These are phyloP conservation scores for Epichloe scottii DNA, from an alignment of 2,329 filamentous ascomycete genomes.

Conservation along the genomic window DNA sequence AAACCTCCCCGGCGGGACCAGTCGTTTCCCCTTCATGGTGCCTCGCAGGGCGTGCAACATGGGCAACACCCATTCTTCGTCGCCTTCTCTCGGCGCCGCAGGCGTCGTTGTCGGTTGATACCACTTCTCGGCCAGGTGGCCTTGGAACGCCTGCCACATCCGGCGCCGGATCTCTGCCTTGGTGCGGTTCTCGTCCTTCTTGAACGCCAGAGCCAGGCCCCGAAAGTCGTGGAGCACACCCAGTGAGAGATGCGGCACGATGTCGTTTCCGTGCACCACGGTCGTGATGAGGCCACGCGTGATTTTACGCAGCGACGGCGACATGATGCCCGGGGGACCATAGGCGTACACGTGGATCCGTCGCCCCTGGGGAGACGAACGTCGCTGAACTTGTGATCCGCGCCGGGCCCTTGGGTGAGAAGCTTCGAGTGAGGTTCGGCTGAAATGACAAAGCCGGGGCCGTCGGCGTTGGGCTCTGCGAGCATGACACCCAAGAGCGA, in stretches of 20 bases:
- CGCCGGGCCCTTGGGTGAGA: slow-evolving; percentile 20
- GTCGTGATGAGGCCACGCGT: slow-evolving; percentile 66
- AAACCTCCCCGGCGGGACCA: slow-evolving; percentile 69
- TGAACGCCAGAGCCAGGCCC: slow-evolving; percentile 58
- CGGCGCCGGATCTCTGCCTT: slow-evolving; percentile 54
- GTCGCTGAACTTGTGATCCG: slow-evolving; percentile 16
- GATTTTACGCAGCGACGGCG: slow-evolving; percentile 52
- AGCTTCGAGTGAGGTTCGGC: slow-evolving; percentile 32
- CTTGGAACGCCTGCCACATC: slow-evolving; percentile 52
- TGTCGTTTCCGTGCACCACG: slow-evolving; percentile 58
- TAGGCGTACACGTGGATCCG: slow-evolving; percentile 73
- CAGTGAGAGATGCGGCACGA: slow-evolving; percentile 62
- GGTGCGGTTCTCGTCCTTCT: slow-evolving; percentile 54
- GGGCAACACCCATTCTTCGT: slow-evolving; percentile 58
- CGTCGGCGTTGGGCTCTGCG: slow-evolving; percentile 44
- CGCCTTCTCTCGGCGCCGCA: slow-evolving; percentile 31
- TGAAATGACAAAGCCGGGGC: slow-evolving; percentile 51
- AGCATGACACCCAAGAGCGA: slow-evolving; percentile 60
- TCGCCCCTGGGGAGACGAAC: slow-evolving; percentile 51
- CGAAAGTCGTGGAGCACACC: slow-evolving; percentile 66
- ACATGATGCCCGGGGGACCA: slow-evolving; percentile 62
- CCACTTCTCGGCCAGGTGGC: slow-evolving; percentile 50
- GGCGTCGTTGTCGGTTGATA: slow-evolving; percentile 26
- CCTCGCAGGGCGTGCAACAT: slow-evolving; percentile 53
- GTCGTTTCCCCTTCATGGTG: slow-evolving; percentile 55